Evolutionary conservation across 495 filamentous ascomycete genomes (phyloP), one percentile per base, ranked within the genome.

Genomic region (Aspergillus baeticus): DNA sequence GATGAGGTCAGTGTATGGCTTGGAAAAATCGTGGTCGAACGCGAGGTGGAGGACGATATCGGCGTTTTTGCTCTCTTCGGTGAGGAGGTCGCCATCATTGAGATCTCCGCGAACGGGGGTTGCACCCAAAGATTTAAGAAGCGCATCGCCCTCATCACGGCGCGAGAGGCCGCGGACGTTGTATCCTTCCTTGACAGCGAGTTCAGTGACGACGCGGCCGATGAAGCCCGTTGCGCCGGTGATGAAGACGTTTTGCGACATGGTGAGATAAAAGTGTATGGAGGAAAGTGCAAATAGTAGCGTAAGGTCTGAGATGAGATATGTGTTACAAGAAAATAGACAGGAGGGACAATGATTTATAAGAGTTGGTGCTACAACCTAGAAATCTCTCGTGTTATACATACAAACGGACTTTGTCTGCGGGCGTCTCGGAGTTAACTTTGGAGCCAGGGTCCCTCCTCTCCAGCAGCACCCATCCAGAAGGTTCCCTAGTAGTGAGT

Each of bases 191-290:
- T 51, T 31, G 35, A 81, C 63, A 34, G 79, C 68, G 37, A 79
- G 66, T 36, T 74, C 54, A 22, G 74, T 66, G 11, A 79, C 67
- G 6, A 70, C 70, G 23, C 58, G 49, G 59, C 79, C 79, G 48
- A 81, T 68, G 50, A 70, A 77, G 64, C 77, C 77, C 37, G 72
- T 69, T 7, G 74, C 70, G 38, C 78, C 77, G 18, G 79, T 81
- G 38, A 81, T 66, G 53, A 82, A 80, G 60, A 80, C 34, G 21
- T 52, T 63, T 38, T 59, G 38, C 15, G 53, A 41, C 48, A 52
- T 60, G 14, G 29, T 52, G 18, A 29, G 26, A 8, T 29, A 29
- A 29, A 29, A 29, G 26, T 29, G 26, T 29, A 8, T 29, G 8
- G 8, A 29, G 8, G 26, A 29, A 8, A 29, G 26, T 3, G 3